Conservation (phyloP, 768 basidiomycete genomes). For the Dioszegia aurantiaca region DNA sequence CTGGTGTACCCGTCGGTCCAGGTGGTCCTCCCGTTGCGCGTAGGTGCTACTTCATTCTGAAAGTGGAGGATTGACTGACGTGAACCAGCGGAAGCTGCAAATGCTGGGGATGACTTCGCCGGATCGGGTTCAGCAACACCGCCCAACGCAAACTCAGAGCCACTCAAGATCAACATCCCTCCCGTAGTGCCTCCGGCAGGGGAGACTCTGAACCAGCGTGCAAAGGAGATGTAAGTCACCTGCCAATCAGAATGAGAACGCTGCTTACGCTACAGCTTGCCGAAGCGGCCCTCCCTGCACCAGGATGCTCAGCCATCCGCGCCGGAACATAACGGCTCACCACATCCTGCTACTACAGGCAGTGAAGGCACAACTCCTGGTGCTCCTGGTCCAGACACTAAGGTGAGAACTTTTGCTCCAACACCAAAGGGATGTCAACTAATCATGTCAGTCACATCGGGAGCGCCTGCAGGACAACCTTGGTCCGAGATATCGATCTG, state of each 20-base stretch:
- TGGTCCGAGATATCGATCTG: slow-evolving; percentile 71
- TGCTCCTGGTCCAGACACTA: slow-evolving; percentile 11
- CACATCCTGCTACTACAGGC: slow-evolving; percentile 28
- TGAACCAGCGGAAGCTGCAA: background rate
- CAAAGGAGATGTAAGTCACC: slow-evolving; percentile 44
- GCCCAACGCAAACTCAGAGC: slow-evolving; percentile 11
- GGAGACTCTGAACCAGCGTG: slow-evolving; percentile 25
- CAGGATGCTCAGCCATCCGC: slow-evolving; percentile 21
- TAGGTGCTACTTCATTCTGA: background rate
- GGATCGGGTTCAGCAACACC: slow-evolving; percentile 30
- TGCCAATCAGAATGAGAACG: background rate
- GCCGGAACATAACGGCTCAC: slow-evolving; percentile 20
- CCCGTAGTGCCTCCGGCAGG: slow-evolving; percentile 18
- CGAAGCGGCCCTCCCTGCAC: slow-evolving; percentile 43
- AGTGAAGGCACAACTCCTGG: slow-evolving; percentile 48
- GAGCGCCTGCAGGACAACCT: slow-evolving; percentile 65
- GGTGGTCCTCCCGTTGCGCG: background rate
- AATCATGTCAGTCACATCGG: slow-evolving; percentile 51
- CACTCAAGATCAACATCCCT: slow-evolving; percentile 49
- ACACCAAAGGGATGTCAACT: slow-evolving; percentile 5
- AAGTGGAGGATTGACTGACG: background rate
- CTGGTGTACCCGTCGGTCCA: slow-evolving; percentile 3
- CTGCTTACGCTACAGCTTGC: slow-evolving; percentile 28
- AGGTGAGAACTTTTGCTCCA: background rate
- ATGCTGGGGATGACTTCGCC: slow-evolving; percentile 13